Evolutionary conservation across 2,329 filamentous ascomycete genomes (phyloP), one percentile per base, ranked within the genome.

Genomic region (Tolypocladium ovalisporum): DNA sequence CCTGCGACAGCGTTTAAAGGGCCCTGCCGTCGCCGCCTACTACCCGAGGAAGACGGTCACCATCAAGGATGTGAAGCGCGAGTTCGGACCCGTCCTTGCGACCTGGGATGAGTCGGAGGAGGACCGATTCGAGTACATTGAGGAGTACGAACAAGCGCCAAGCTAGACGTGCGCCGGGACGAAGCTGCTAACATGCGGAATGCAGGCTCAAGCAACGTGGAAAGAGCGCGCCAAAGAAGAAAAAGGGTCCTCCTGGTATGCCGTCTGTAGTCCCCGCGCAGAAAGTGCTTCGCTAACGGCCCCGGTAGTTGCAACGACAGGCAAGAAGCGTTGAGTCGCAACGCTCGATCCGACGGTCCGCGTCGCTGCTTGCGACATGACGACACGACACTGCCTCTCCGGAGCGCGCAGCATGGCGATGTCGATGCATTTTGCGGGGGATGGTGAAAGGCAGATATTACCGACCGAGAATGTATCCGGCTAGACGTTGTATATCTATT

Each of bases 211-310:
- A 90, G 72, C 74, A 81, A 35, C 86, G 91, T 76, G 92, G 91
- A 63, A 97, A 97, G 79, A 87, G 87, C 57, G 83, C 87, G 51
- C 91, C 93, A 9, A 83, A 95, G 82, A 97, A 96, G 83, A 95
- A 94, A 80, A 86, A 79, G 68, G 85, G 71, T 5, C 67, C 73
- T 44, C 69, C 72, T 57, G 67, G 72, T 75, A 70, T 55, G 70
- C 62, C 9, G 17, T 35, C 32, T 19, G 22, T 27, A 13, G 15
- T 12, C 10, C 3, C 19, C 34, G 8, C 17, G 8, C 15, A n/a
- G 19, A 17, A 15, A 17, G 37, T 19, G 12, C 52, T 2, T 19
- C 34, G 51, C 57, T 58, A 39, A 58, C n/a, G n/a, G 13, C 53
- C 15, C 52, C 19, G 15, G 15, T 54, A 71, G 70, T 63, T 58